Conservation (phyloP, 1,284 basidiomycete genomes). For the Nidula niveotomentosa region DNA sequence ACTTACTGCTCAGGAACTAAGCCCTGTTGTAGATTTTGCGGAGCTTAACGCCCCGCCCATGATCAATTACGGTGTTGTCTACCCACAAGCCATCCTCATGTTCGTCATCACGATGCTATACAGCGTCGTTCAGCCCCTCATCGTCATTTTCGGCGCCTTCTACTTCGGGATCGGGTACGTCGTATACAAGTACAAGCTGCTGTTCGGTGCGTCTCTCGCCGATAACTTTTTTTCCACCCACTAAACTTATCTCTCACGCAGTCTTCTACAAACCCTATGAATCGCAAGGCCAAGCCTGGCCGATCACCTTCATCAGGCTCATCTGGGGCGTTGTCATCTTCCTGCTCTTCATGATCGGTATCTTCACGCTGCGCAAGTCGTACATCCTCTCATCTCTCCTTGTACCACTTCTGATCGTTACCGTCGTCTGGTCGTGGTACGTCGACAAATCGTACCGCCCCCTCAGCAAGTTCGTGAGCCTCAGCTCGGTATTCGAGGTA, state of each 20-base stretch:
- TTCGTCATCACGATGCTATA: constrained; percentile 96
- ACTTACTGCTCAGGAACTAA: constrained; percentile 3
- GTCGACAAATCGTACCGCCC: constrained; percentile 73
- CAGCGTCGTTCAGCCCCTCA: constrained; percentile 93
- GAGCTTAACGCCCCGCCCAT: constrained; percentile 97
- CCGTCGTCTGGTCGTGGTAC: constrained; percentile 80
- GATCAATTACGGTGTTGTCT: constrained; percentile 93
- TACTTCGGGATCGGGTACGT: constrained; percentile 95
- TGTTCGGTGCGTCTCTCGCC: constrained; percentile 72
- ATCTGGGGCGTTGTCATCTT: constrained; percentile 90
- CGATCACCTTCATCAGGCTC: constrained; percentile 84
- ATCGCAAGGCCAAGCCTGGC: constrained; percentile 93
- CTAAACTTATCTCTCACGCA: constrained; percentile 23
- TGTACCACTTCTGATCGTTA: constrained; percentile 76
- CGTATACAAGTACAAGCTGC: constrained; percentile 96
- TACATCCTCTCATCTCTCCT: constrained; percentile 79
- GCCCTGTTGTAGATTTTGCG: constrained; percentile 69
- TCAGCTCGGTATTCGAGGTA: constrained; percentile 88
- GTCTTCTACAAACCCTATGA: constrained; percentile 96
- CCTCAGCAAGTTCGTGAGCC: constrained; percentile 78
- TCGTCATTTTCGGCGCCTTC: constrained; percentile 90
- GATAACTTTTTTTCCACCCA: background rate
- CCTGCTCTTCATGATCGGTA: constrained; percentile 90
- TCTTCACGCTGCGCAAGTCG: constrained; percentile 85
- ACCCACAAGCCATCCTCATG: constrained; percentile 93